These are phyloP conservation scores for Trypanosoma caninum DNA, from an alignment of 208 protist genomes.

Conservation along the genomic window DNA sequence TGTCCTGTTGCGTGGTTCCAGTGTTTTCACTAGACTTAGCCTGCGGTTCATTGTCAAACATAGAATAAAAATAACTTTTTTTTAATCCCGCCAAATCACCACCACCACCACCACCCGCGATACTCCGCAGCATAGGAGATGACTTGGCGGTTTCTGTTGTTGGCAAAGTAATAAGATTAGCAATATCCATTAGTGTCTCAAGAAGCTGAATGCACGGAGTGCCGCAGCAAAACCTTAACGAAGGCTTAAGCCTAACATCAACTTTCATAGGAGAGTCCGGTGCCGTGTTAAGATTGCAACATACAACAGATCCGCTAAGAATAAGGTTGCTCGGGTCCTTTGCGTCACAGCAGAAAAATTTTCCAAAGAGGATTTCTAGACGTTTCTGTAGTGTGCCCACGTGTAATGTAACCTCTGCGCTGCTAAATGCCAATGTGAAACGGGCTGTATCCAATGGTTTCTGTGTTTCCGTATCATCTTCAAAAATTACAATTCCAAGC, in stretches of 20 bases:
- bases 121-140: not conserved
- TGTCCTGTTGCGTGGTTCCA: constrained; percentile 27
- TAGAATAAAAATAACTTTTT: not conserved
- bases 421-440: constrained; percentile 54
- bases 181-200: constrained; percentile 75
- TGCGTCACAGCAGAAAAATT: constrained; percentile 45
- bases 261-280: constrained; percentile 36
- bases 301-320: constrained; percentile 34
- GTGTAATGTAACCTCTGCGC: constrained; percentile 54
- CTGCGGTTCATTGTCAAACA: constrained; percentile 6
- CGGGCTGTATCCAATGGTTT: constrained; percentile 26
- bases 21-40: constrained; percentile 15
- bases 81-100: not conserved
- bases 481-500: constrained; percentile 63
- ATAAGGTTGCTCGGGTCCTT: constrained; percentile 39
- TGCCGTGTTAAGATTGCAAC: constrained; percentile 37
- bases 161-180: constrained; percentile 51
- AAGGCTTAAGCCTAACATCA: constrained; percentile 29
- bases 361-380: constrained; percentile 43
- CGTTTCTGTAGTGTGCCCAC: constrained; percentile 42
- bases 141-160: not conserved
- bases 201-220: constrained; percentile 78
- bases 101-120: not conserved
- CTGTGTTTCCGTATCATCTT: constrained; percentile 52
- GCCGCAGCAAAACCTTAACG: constrained; percentile 48